Evolutionary conservation across 148 eudicot species (phyloP), one percentile per base, ranked within the genome.

Genomic region (Vaccinium myrtillus): DNA sequence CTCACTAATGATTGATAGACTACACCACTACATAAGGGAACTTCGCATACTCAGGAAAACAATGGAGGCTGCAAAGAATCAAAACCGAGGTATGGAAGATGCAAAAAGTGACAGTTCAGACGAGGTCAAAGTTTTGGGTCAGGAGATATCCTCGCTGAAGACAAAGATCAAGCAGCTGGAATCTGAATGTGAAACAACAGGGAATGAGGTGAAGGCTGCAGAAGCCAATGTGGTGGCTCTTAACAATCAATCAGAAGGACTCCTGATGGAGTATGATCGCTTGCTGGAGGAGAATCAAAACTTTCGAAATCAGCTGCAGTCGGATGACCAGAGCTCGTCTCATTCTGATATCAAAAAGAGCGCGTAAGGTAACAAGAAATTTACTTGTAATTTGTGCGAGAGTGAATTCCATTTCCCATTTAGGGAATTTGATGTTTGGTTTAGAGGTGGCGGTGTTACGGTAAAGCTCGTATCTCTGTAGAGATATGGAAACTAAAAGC

Each of bases 1-100:
- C n/a, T 84, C 85, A 15, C 65, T 89, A 65, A 88, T 86, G 90
- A 82, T 91, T 3, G 93, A 91, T 75, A 87, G 83, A 77, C 81
- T 89, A 54, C 91, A 91, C 58, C 87, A 89, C 83, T 91, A 91
- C 87, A 89, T 89, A 50, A 86, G 92, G 82, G 92, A 91, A 79
- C 90, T 91, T 58, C 88, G 91, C 5, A 13, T 79, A 54, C 88
- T 85, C 23, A 89, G 89, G 74, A 91, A 85, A 77, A 65, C 84
- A 48, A 86, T 83, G 91, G 89, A 87, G 32, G 81, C 85, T 85
- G 81, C 61, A 7, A 86, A 91, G 83, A 85, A 89, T 65, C 93
- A 86, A 49, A 86, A 84, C 77, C 86, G 87, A 48, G 58, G 75
- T 46, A 83, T 36, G 36, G 91, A 85, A 27, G 90, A 87, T 73